These are phyloP conservation scores for Neltuma alba DNA, from an alignment of 306 rosid species.

Conservation along the genomic window DNA sequence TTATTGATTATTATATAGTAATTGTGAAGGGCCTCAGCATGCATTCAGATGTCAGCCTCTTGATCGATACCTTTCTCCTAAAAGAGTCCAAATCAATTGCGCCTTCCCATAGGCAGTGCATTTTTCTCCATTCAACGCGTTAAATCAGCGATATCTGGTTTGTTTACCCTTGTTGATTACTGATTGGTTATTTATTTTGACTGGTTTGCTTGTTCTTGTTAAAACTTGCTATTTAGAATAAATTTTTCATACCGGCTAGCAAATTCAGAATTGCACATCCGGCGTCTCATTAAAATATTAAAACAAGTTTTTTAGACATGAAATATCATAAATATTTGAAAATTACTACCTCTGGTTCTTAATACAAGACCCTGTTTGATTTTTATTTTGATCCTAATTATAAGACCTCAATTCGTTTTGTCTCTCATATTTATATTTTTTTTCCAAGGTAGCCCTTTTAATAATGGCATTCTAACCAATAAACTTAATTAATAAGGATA, in stretches of 20 bases:
- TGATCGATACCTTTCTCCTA: background rate
- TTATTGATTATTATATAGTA: too few relatives aligned
- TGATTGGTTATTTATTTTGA: background rate
- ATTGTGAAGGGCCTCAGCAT: background rate
- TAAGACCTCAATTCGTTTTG: too few relatives aligned
- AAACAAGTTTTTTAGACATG: too few relatives aligned
- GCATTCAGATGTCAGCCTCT: background rate
- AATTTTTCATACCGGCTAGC: background rate
- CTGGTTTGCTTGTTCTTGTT: background rate
- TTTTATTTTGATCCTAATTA: too few relatives aligned
- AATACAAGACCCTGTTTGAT: too few relatives aligned
- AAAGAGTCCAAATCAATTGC: background rate
- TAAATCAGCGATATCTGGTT: background rate
- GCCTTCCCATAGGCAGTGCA: background rate
- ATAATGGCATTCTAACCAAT: too few relatives aligned
- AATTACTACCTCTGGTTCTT: too few relatives aligned
- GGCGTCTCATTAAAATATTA: background rate
- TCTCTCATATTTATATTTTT: too few relatives aligned
- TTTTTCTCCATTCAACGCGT: background rate
- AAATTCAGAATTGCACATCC: background rate
- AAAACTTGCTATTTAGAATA: background rate
- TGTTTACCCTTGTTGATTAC: background rate
- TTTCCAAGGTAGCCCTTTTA: too few relatives aligned
- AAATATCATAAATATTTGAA: background rate
- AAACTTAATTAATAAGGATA: too few relatives aligned